A percentile compares a stretch with the other conserved stretches of the same genome.
phyloP scores from a whole-genome alignment of 2,329 filamentous ascomycete genomes.

The Hypoxylon sp. region DNA sequence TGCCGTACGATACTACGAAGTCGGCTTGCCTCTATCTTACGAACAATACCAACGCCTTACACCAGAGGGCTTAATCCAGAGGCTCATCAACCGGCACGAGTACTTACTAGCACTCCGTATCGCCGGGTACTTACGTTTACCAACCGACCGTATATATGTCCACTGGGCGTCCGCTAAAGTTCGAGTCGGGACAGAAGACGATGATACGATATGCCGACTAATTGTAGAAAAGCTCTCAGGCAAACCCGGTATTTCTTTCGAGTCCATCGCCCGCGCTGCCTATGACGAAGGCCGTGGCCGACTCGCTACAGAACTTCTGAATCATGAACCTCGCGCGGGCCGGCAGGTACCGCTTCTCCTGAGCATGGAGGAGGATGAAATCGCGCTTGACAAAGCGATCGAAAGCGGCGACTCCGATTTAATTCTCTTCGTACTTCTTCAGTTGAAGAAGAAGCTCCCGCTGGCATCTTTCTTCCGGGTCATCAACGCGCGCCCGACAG shows the following conservation, averaged over 20 bases:
- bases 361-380: conserved; percentile 94
- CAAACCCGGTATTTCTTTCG: conserved; percentile 94
- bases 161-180: conserved; percentile 98
- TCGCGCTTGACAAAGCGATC: conserved; percentile 95
- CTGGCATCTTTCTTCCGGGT: conserved; percentile 92
- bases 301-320: conserved; percentile 91
- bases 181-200: conserved; percentile 84
- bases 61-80: conserved; percentile 86
- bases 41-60: conserved; percentile 94
- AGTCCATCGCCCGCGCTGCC: conserved; percentile 90
- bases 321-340: conserved; percentile 94
- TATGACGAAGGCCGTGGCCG: conserved; percentile 92
- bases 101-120: conserved; percentile 92
- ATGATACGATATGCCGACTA: conserved; percentile 86
- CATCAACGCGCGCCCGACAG: conserved; percentile 87
- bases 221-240: conserved; percentile 90
- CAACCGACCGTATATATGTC: conserved; percentile 91
- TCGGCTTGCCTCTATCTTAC: conserved; percentile 91
- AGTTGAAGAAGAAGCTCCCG: conserved; percentile 90
- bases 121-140: conserved; percentile 86
- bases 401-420: conserved; percentile 96
- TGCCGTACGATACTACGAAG: conserved; percentile 89
- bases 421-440: conserved; percentile 88
- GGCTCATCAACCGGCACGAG: conserved; percentile 89
- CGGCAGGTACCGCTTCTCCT: conserved; percentile 94